Evolutionary conservation across 108 stramenopile genomes (phyloP).

Genomic region (Fistulifera pelliculosa): DNA sequence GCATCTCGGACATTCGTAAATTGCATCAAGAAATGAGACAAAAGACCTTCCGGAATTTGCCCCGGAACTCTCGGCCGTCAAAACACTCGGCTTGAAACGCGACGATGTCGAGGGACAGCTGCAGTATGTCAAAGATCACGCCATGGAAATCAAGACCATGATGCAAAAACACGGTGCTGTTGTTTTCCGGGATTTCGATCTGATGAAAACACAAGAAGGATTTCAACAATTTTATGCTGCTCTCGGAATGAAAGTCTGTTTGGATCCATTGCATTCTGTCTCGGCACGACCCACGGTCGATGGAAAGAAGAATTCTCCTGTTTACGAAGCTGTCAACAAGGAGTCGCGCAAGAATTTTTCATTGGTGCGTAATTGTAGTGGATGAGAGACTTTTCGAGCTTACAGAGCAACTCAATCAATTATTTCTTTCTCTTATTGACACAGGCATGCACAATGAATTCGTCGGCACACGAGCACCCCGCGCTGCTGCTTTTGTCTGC

Average conservation of each 20-base stretch:
- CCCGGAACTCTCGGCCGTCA: slow-evolving; percentile 39
- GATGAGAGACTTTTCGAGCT: background rate
- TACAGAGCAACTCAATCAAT: background rate
- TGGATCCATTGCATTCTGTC: slow-evolving; percentile 82
- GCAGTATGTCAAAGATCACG: slow-evolving; percentile 50
- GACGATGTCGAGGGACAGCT: slow-evolving; percentile 50
- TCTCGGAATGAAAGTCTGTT: slow-evolving; percentile 73
- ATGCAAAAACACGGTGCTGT: slow-evolving; percentile 72
- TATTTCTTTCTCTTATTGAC: background rate
- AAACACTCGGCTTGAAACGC: slow-evolving; percentile 38
- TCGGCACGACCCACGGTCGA: slow-evolving; percentile 80
- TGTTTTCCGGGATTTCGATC: slow-evolving; percentile 72
- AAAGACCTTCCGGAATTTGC: slow-evolving; percentile 50
- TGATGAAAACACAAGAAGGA: slow-evolving; percentile 77
- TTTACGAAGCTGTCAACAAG: slow-evolving; percentile 90
- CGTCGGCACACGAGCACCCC: slow-evolving; percentile 81
- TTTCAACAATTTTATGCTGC: slow-evolving; percentile 73
- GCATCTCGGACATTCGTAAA: slow-evolving; percentile 48
- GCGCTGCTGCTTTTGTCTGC: slow-evolving; percentile 85
- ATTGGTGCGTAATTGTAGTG: slow-evolving; percentile 43
- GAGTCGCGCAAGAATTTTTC: slow-evolving; percentile 87
- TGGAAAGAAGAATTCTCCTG: slow-evolving; percentile 66
- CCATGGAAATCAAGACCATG: slow-evolving; percentile 54
- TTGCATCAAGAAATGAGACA: slow-evolving; percentile 34
- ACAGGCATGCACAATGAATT: slow-evolving; percentile 90